A percentile compares a stretch with the other conserved stretches of the same genome.
These are phyloP conservation scores for Phytophthora pluvialis DNA, from an alignment of 352 stramenopile species.

Conservation along the genomic window DNA sequence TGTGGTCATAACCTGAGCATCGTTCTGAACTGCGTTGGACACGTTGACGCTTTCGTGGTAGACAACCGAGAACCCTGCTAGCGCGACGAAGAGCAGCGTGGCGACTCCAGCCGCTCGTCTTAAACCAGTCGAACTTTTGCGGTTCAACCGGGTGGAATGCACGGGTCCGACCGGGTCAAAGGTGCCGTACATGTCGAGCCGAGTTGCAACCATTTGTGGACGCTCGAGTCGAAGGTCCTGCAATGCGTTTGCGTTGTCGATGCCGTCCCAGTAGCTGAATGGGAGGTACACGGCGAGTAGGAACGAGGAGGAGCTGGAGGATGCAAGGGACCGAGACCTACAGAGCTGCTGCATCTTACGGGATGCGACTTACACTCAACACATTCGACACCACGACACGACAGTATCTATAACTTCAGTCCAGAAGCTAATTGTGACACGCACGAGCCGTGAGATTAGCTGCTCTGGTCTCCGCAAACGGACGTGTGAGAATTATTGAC, in stretches of 20 bases:
- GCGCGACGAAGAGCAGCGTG: slow-evolving; percentile 18
- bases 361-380: slow-evolving; percentile 16
- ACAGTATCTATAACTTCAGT: slow-evolving; percentile 6
- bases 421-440: slow-evolving; percentile 9
- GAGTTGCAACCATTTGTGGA: slow-evolving; percentile 9
- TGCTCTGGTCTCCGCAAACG: background rate
- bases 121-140: background rate
- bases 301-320: slow-evolving; percentile 4
- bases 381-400: slow-evolving; percentile 23
- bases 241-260: slow-evolving; percentile 5
- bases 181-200: slow-evolving; percentile 10
- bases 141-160: background rate
- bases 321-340: slow-evolving; percentile 16
- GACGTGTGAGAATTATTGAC: no score
- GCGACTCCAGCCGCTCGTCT: slow-evolving; percentile 13
- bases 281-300: slow-evolving; percentile 8
- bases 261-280: slow-evolving; percentile 23
- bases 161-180: slow-evolving; percentile 3
- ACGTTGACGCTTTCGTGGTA: slow-evolving; percentile 7
- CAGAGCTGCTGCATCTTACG: slow-evolving; percentile 9
- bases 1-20: background rate
- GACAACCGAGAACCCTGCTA: slow-evolving; percentile 16
- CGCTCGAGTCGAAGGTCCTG: slow-evolving; percentile 2
- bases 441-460: slow-evolving; percentile 6
- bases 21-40: background rate